Conservation (phyloP, 1,284 basidiomycete genomes). For the Fistulinella cinereoalba region DNA sequence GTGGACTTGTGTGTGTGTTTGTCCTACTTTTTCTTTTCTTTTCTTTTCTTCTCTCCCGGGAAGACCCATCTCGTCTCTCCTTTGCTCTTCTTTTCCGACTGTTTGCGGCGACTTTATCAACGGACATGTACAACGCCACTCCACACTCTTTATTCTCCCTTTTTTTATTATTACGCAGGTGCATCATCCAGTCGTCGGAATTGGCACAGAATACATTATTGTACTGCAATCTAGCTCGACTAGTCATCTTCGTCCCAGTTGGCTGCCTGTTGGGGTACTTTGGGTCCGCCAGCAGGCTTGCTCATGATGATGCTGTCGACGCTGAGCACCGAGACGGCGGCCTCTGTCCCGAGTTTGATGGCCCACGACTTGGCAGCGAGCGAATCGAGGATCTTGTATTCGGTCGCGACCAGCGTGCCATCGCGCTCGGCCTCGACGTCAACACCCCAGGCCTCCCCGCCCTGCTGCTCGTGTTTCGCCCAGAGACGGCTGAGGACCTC, state of each 20-base stretch:
- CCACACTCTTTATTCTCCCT: neutral
- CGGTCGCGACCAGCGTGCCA: constrained; percentile 64
- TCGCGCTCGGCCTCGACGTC: constrained; percentile 87
- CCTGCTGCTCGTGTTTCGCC: constrained; percentile 81
- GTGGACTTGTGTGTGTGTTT: constrained; percentile 25
- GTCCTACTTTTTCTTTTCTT: constrained; percentile 15
- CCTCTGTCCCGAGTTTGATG: constrained; percentile 86
- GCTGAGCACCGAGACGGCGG: constrained; percentile 89
- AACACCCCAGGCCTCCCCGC: constrained; percentile 79
- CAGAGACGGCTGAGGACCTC: constrained; percentile 87
- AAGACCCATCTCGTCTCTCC: neutral
- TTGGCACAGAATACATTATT: constrained; percentile 28
- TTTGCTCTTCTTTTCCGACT: neutral
- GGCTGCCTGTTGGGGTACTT: constrained; percentile 77
- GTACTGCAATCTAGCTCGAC: constrained; percentile 26
- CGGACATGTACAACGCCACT: constrained; percentile 26
- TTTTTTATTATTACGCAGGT: constrained; percentile 10
- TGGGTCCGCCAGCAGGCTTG: constrained; percentile 86
- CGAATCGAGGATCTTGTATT: constrained; percentile 76
- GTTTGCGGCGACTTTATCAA: constrained; percentile 30
- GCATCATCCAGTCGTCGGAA: constrained; percentile 21
- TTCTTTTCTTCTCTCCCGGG: neutral
- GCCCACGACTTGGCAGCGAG: constrained; percentile 90
- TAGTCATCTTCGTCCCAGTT: constrained; percentile 79
- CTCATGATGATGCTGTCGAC: constrained; percentile 99